Evolutionary conservation across 768 basidiomycete genomes (phyloP).

Genomic region (Hysterangium stoloniferum): DNA sequence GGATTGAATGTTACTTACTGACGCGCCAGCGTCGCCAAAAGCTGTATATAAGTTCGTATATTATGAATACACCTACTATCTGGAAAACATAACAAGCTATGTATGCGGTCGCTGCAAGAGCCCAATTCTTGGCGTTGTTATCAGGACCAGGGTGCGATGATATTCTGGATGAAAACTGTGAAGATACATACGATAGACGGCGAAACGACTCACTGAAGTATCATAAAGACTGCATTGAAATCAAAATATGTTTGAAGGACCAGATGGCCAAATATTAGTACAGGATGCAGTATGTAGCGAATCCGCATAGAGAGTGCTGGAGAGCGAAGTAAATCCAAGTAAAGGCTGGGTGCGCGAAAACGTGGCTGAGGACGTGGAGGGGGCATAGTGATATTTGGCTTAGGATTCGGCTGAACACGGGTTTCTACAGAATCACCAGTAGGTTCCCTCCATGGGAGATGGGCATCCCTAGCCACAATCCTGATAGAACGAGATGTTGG

Average conservation of each 20-base stretch:
- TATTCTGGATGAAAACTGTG: slow-evolving; percentile 38
- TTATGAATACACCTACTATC: slow-evolving; percentile 60
- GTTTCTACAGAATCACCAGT: slow-evolving; percentile 20
- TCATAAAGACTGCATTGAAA: slow-evolving; percentile 78
- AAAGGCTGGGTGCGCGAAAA: slow-evolving; percentile 61
- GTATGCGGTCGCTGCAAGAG: slow-evolving; percentile 76
- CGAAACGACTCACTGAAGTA: slow-evolving; percentile 61
- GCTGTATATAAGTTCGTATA: slow-evolving; percentile 39
- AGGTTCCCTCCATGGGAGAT: slow-evolving; percentile 33
- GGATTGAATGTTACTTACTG: slow-evolving; percentile 20
- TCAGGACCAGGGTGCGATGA: slow-evolving; percentile 65
- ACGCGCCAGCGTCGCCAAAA: slow-evolving; percentile 26
- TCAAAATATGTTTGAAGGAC: slow-evolving; percentile 81
- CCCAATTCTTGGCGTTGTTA: slow-evolving; percentile 73
- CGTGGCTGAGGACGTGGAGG: slow-evolving; percentile 39
- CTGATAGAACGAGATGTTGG: slow-evolving; percentile 76
- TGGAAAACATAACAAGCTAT: slow-evolving; percentile 73
- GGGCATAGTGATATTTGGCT: slow-evolving; percentile 29
- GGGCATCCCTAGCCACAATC: slow-evolving; percentile 63
- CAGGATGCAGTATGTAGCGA: slow-evolving; percentile 63
- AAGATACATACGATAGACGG: slow-evolving; percentile 1
- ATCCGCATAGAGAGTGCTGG: slow-evolving; percentile 47
- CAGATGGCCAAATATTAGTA: slow-evolving; percentile 64
- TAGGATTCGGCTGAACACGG: slow-evolving; percentile 2
- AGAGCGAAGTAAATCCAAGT: slow-evolving; percentile 58